These are phyloP conservation scores for Teunomyces tritomae DNA, from an alignment of 805 yeast species.

Conservation along the genomic window DNA sequence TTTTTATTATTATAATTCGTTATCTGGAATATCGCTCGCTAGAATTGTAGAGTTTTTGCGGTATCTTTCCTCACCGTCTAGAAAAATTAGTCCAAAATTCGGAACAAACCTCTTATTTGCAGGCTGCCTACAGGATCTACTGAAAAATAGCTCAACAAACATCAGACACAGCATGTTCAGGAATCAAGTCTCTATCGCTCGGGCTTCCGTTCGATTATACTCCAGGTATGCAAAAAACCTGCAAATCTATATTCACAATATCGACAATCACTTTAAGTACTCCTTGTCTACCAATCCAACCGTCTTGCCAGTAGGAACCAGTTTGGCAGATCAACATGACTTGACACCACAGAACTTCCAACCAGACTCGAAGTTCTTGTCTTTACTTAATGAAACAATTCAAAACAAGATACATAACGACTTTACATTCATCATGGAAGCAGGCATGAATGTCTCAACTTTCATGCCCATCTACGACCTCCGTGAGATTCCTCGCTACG, in stretches of 20 bases:
- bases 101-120: not conserved
- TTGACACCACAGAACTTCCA: slow-evolving; percentile 22
- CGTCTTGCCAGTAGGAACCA: slow-evolving; percentile 9
- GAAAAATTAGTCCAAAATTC: too few relatives aligned
- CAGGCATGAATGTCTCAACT: slow-evolving; percentile 48
- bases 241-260: slow-evolving; percentile 10
- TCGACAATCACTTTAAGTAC: slow-evolving; percentile 7
- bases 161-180: not conserved
- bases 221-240: slow-evolving; percentile 4
- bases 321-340: slow-evolving; percentile 1
- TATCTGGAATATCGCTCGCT: too few relatives aligned
- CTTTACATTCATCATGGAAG: slow-evolving; percentile 54
- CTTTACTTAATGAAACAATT: slow-evolving; percentile 25
- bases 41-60: not conserved
- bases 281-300: slow-evolving; percentile 10
- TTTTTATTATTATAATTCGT: too few relatives aligned
- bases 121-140: not conserved
- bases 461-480: slow-evolving; percentile 73
- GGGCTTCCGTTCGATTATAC: not conserved
- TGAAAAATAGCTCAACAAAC: not conserved
- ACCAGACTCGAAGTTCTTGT: slow-evolving; percentile 26
- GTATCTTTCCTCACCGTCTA: not conserved
- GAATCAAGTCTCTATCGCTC: not conserved
- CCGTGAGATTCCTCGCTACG: slow-evolving; percentile 60
- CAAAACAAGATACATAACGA: slow-evolving; percentile 36